Base-by-base conservation (phyloP, 169 alveolate species). In the Cryptosporidium canis region DNA sequence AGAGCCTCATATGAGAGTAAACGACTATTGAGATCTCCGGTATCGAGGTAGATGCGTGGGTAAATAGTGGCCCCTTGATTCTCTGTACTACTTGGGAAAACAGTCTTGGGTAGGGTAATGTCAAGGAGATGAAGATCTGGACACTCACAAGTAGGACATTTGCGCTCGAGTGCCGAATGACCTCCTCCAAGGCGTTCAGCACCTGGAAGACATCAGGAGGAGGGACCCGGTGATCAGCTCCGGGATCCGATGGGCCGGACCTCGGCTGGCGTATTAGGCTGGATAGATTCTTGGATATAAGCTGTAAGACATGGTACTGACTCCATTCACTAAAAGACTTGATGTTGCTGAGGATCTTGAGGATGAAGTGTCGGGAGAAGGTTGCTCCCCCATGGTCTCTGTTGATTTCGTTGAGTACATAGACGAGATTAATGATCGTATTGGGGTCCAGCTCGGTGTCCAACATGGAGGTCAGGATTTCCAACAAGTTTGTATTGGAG, bases 301-400 rank as follows among this genome's bases (percentile, higher is more conserved):
- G 72, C 29, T 77, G 71, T 18, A 98, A 92, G 53, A 98, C 94
- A 21, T 94, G 95, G 64, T 98, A 95, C 83, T 97, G 98, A 29
- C 99, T 99, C 99, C 99, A 98, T 94, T 98, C 99, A 90, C 94
- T 96, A 93, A 98, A 97, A 55, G 95, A 95, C 85, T 94, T 94
- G 77, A 97, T 92, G 67, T 90, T 90, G 63, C 84, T 92, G 56
- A 96, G 90, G 70, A 97, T 84, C 83, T 93, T 94, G 66, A 95
- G 94, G 21, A 96, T 94, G 90, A 96, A 92, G 83, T 95, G 94
- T 83, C 95, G 92, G 65, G 95, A 90, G 39, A 96, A 90, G 24
- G 93, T 95, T 68, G 96, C 92, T 11, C 99, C 99, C 14, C 99
- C 99, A 83, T 94, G 95, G 55, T 95, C 96, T 39, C 94, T 95